Conservation (phyloP, 768 basidiomycete species). For the Phlebiopsis gigantea region DNA sequence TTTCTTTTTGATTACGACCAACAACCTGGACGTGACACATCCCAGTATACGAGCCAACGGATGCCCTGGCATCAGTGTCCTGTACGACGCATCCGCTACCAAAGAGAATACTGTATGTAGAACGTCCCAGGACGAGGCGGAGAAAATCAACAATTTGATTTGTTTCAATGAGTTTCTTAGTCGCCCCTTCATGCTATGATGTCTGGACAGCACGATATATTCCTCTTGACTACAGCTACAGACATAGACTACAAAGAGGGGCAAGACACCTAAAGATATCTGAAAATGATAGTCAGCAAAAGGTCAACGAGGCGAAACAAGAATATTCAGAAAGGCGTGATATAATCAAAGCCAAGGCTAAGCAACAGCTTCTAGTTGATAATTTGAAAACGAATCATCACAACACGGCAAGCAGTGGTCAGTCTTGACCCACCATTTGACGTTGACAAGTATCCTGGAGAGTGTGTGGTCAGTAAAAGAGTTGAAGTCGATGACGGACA, state of each 20-base stretch:
- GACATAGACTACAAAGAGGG: neutral
- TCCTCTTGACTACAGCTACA: neutral
- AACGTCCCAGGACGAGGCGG: no score
- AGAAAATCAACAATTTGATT: no score
- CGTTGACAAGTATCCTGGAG: neutral
- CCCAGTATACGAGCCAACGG: no score
- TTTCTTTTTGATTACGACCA: no score
- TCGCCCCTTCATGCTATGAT: no score
- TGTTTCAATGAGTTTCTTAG: no score
- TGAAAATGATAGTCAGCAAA: neutral
- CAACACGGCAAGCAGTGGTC: neutral
- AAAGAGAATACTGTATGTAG: no score
- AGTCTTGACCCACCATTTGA: neutral
- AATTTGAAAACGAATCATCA: slow-evolving; percentile 46
- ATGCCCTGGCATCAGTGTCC: no score
- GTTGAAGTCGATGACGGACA: neutral
- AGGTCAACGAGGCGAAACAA: neutral
- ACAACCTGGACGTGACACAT: no score
- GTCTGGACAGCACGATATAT: neutral
- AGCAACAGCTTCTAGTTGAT: slow-evolving; percentile 92
- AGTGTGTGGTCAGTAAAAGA: neutral
- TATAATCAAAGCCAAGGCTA: slow-evolving; percentile 65
- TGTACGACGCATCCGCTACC: no score
- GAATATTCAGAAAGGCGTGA: slow-evolving; percentile 12
- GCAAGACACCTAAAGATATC: neutral